A percentile compares a stretch with the other conserved stretches of the same genome.
These are phyloP conservation scores for Orbilia javanica DNA, from an alignment of 2,329 filamentous ascomycete genomes.

Conservation along the genomic window DNA sequence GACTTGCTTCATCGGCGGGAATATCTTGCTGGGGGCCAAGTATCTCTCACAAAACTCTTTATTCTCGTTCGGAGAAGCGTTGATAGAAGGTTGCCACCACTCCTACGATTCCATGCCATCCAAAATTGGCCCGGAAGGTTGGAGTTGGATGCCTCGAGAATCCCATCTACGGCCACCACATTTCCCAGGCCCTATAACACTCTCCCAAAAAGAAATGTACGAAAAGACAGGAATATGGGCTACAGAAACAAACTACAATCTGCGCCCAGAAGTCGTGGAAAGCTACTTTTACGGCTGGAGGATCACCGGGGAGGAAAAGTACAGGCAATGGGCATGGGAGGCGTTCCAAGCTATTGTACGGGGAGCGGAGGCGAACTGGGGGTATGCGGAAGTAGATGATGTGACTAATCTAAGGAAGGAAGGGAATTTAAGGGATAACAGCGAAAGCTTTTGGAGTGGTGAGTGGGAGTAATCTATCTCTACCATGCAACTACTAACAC, in stretches of 20 bases:
- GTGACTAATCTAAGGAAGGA: constrained; percentile 75
- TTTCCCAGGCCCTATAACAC: constrained; percentile 21
- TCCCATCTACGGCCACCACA: constrained; percentile 39
- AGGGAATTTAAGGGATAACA: constrained; percentile 75
- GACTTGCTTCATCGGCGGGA: constrained; percentile 86
- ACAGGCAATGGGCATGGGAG: constrained; percentile 87
- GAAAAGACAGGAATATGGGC: constrained; percentile 78
- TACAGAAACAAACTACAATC: constrained; percentile 72
- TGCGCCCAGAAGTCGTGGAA: constrained; percentile 85
- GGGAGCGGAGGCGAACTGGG: constrained; percentile 74
- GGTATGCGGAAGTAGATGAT: constrained; percentile 75
- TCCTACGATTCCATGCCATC: constrained; percentile 79
- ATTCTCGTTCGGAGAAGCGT: constrained; percentile 78
- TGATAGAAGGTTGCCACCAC: constrained; percentile 79
- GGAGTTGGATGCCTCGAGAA: constrained; percentile 73
- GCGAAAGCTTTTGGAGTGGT: constrained; percentile 90
- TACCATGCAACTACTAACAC: neutral
- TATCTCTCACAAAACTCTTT: constrained; percentile 71
- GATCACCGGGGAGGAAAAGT: constrained; percentile 79
- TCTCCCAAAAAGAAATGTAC: constrained; percentile 23
- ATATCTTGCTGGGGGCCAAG: constrained; percentile 83
- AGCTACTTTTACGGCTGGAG: constrained; percentile 89
- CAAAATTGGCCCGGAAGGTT: constrained; percentile 81
- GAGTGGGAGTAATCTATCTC: constrained; percentile 67
- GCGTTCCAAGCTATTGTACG: constrained; percentile 77